Evolutionary conservation across 116 monocot species (phyloP), one percentile per base, ranked within the genome.

Genomic region (Posidonia oceanica): DNA sequence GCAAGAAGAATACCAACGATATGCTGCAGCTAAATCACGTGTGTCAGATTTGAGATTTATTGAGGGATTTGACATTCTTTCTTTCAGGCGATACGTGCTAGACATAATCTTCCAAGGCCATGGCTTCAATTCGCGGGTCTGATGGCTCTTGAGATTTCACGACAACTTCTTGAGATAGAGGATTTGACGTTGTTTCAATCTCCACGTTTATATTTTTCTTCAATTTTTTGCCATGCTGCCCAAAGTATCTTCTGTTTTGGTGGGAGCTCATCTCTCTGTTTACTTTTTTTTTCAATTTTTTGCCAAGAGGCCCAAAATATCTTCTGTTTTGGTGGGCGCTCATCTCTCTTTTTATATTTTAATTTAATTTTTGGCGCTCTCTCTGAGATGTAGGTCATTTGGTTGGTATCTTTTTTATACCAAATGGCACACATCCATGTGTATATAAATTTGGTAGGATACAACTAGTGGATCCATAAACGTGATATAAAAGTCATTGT

Each of bases 1-100:
- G 23, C 73, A 74, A 36, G 73, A 83, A 16, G 83, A 83, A 63
- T 83, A 83, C 67, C 83, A 76, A 37, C 74, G 76, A 4, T 83
- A 79, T 68, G 79, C 83, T 71, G 76, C 79, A 37, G 74, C 83
- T 10, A 83, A 83, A 55, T 67, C 80, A 6, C 69, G 80, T 42
- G 57, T 74, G 62, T 76, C 80, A 38, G 83, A 83, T 74, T 76
- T 80, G 56, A 73, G 64, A 69, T 83, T 83, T 57, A 83, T 83
- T 69, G 74, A 83, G 71, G 17, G 44, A 17, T 83, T 83, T 44
- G 74, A 83, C 41, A n/a, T 80, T 17, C 16, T 36, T 36, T 53
- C 22, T 20, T 68, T 68, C 52, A 52, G 5, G 53, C 21, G 54
- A 5, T 17, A 22, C 53, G 21, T 36, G 52, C 23, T 52, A 4